A percentile compares a stretch with the other conserved stretches of the same genome.
Conservation (phyloP, 768 basidiomycete species). For the Phylloporus sp. region DNA sequence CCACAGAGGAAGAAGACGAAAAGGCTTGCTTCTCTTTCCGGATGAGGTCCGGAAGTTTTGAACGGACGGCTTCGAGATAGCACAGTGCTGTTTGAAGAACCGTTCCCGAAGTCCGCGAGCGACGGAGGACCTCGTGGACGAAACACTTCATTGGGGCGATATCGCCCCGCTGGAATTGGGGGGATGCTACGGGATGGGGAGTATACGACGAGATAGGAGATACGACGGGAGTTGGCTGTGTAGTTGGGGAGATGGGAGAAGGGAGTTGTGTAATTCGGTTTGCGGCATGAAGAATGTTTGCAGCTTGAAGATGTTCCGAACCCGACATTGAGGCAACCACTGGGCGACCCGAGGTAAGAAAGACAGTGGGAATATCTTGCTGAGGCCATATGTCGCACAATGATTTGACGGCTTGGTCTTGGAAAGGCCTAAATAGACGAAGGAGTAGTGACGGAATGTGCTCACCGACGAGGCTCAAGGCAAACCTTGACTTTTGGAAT, state of each 20-base stretch:
- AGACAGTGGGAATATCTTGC: slow-evolving; percentile 65
- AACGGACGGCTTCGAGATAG: slow-evolving; percentile 81
- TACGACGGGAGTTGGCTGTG: slow-evolving; percentile 31
- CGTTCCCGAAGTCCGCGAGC: slow-evolving; percentile 78
- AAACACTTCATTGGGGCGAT: slow-evolving; percentile 68
- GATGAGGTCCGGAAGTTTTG: slow-evolving; percentile 62
- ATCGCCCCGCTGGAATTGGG: slow-evolving; percentile 26
- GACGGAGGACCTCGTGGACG: slow-evolving; percentile 84
- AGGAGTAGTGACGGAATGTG: slow-evolving; percentile 7
- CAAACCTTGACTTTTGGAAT: slow-evolving; percentile 60
- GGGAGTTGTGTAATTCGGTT: slow-evolving; percentile 44
- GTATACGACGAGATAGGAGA: slow-evolving; percentile 30
- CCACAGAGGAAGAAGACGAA: slow-evolving; percentile 38
- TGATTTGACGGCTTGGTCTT: slow-evolving; percentile 78
- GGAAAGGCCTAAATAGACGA: slow-evolving; percentile 9
- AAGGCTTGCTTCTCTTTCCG: slow-evolving; percentile 46
- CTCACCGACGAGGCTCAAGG: slow-evolving; percentile 68
- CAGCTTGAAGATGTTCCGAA: slow-evolving; percentile 7
- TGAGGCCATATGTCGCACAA: slow-evolving; percentile 79
- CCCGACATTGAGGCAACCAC: slow-evolving; percentile 14
- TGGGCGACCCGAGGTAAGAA: slow-evolving; percentile 38
- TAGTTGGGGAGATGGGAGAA: slow-evolving; percentile 51
- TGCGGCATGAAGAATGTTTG: neutral
- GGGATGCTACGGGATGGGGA: slow-evolving; percentile 10
- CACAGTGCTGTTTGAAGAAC: slow-evolving; percentile 86